A percentile compares a stretch with the other conserved stretches of the same genome.
Evolutionary conservation across 1,284 basidiomycete genomes (phyloP).

Genomic region (Coriolopsis trogii): DNA sequence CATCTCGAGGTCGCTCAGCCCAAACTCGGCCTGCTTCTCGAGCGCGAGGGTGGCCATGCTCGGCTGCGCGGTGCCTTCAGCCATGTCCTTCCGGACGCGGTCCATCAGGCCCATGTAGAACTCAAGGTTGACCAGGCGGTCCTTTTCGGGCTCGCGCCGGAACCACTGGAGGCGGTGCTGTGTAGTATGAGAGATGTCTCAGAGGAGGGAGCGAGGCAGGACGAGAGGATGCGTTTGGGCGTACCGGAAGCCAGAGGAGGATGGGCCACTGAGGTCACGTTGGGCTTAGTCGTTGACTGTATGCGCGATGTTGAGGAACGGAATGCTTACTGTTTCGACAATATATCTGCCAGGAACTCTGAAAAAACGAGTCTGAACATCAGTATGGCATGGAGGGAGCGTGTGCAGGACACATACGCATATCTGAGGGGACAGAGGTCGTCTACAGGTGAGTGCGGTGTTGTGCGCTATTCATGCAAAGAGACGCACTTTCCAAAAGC

Average conservation of each 20-base stretch:
- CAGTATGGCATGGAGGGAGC: background rate
- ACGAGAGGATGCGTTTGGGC: background rate
- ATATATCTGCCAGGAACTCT: conserved; percentile 12
- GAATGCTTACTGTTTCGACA: conserved; percentile 7
- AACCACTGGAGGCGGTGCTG: conserved; percentile 14
- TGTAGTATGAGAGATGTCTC: background rate
- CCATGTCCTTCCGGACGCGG: background rate
- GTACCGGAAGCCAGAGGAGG: conserved; percentile 10
- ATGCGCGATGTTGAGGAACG: background rate
- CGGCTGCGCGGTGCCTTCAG: conserved; percentile 1
- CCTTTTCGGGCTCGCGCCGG: conserved; percentile 6
- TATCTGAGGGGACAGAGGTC: background rate
- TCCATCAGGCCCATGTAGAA: background rate
- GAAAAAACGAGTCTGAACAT: background rate
- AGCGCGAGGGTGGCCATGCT: conserved; percentile 10
- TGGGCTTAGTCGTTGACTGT: background rate
- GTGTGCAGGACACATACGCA: background rate
- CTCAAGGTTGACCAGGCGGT: background rate
- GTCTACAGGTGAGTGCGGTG: background rate
- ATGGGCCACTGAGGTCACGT: conserved; percentile 3
- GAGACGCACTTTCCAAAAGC: background rate
- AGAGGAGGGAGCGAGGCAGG: background rate
- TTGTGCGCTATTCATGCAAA: background rate
- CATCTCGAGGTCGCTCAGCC: conserved; percentile 9
- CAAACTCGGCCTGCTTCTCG: conserved; percentile 4